Evolutionary conservation across 1,284 basidiomycete species (phyloP).

Genomic region (Testicularia cyperi): DNA sequence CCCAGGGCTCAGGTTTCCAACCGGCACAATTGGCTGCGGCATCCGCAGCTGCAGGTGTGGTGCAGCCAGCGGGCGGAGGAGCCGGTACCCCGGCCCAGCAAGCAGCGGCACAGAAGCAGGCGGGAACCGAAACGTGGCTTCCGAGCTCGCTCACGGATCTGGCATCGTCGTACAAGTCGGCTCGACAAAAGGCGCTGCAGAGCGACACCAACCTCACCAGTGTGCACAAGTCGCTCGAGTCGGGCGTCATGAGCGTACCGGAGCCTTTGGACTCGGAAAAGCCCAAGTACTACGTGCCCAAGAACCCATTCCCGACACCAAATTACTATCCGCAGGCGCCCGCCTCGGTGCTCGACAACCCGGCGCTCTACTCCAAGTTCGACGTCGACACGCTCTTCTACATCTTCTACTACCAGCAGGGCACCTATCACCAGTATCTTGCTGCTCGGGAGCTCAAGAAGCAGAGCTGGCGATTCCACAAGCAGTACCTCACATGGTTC

Average conservation of each 20-base stretch:
- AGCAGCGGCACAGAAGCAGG: conserved; percentile 43
- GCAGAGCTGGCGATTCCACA: conserved; percentile 98
- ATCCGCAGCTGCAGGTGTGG: conserved; percentile 62
- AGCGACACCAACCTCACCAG: conserved; percentile 77
- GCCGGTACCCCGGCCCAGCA: conserved; percentile 41
- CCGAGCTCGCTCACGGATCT: conserved; percentile 86
- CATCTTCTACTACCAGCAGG: conserved; percentile 97
- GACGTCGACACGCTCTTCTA: conserved; percentile 98
- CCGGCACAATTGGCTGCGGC: conserved; percentile 55
- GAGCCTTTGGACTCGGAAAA: conserved; percentile 76
- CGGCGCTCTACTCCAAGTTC: conserved; percentile 83
- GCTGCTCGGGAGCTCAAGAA: conserved; percentile 96
- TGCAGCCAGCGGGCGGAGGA: conserved; percentile 44
- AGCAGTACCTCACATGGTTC: conserved; percentile 99
- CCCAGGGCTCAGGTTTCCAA: conserved; percentile 22
- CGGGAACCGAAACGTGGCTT: conserved; percentile 57
- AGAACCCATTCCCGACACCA: conserved; percentile 89
- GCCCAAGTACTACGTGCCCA: conserved; percentile 86
- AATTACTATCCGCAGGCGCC: conserved; percentile 91
- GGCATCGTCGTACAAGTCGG: conserved; percentile 89
- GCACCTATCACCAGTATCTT: conserved; percentile 96
- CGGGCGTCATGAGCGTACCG: conserved; percentile 82
- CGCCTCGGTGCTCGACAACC: conserved; percentile 77
- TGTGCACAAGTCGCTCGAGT: conserved; percentile 81
- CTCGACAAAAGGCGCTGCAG: conserved; percentile 85